phyloP scores from a whole-genome alignment of 1,139 yeast genomes.

The Debaryomycetaceae sp. region DNA sequence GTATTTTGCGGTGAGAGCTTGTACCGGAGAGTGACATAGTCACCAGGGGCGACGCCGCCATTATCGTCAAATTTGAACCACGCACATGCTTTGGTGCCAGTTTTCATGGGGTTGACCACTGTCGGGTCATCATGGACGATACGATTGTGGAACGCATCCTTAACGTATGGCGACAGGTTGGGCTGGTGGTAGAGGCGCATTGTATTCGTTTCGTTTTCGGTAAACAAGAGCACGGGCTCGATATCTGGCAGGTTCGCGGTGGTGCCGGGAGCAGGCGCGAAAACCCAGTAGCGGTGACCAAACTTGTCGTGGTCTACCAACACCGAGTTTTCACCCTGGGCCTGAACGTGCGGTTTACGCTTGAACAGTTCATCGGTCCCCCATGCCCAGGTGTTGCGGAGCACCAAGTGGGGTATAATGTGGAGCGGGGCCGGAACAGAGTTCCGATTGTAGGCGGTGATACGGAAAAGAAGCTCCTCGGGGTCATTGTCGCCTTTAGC shows the following conservation, averaged over 20 bases:
- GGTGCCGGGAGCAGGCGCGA: slow-evolving; percentile 86
- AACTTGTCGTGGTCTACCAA: slow-evolving; percentile 60
- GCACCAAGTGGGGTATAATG: slow-evolving; percentile 74
- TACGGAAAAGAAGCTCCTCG: slow-evolving; percentile 69
- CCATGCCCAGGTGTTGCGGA: slow-evolving; percentile 94
- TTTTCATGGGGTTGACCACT: slow-evolving; percentile 57
- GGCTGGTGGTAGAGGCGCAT: slow-evolving; percentile 53
- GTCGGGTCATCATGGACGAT: slow-evolving; percentile 50
- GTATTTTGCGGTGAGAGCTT: slow-evolving; percentile 41
- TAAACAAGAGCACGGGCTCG: slow-evolving; percentile 67
- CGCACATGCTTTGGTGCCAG: slow-evolving; percentile 73
- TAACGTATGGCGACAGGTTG: slow-evolving; percentile 50
- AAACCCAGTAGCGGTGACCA: slow-evolving; percentile 60
- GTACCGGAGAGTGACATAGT: slow-evolving; percentile 80
- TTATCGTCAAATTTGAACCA: slow-evolving; percentile 70
- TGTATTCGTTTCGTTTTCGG: slow-evolving; percentile 83
- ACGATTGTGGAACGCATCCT: slow-evolving; percentile 87
- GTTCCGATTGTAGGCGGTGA: slow-evolving; percentile 85
- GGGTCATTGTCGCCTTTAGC: slow-evolving; percentile 81
- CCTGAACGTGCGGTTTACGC: slow-evolving; percentile 42
- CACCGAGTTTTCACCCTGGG: slow-evolving; percentile 36
- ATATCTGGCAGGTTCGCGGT: slow-evolving; percentile 51
- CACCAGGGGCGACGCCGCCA: slow-evolving; percentile 80
- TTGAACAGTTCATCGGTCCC: slow-evolving; percentile 42
- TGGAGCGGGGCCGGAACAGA: slow-evolving; percentile 80